phyloP scores from a whole-genome alignment of 2,329 filamentous ascomycete genomes.

The Alternaria conjuncta region DNA sequence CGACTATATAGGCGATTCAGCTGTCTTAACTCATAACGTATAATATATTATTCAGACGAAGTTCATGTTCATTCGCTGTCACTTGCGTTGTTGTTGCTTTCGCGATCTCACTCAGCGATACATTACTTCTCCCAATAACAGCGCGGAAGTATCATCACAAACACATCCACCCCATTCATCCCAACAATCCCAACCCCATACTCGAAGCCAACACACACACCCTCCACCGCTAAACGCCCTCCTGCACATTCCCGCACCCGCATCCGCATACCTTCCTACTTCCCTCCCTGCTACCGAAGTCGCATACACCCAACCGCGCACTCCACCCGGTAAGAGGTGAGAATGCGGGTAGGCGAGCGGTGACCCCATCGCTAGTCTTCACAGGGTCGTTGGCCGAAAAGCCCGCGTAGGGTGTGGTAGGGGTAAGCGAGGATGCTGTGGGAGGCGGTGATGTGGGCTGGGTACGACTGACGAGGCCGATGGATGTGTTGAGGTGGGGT shows the following conservation, averaged over 20 bases:
- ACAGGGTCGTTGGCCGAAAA: not conserved
- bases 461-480: not conserved
- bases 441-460: not conserved
- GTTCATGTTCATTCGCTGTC: not conserved
- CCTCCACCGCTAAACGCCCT: slow-evolving; percentile 9
- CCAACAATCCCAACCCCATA: not conserved
- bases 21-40: not conserved
- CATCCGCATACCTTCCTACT: not conserved
- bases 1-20: not conserved
- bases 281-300: not conserved
- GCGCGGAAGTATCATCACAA: not conserved
- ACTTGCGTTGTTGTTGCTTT: not conserved
- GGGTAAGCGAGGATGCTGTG: not conserved
- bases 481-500: not conserved
- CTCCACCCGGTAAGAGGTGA: not conserved
- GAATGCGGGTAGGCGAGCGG: slow-evolving; percentile 11
- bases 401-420: not conserved
- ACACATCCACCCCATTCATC: not conserved
- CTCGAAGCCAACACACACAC: not conserved
- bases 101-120: not conserved
- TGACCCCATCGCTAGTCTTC: not conserved
- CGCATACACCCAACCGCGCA: not conserved
- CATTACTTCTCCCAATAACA: not conserved
- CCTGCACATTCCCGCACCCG: slow-evolving; percentile 4
- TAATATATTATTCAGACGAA: not conserved